Evolutionary conservation across 2,329 filamentous ascomycete species (phyloP).

Genomic region (Nigrospora sphaerica): DNA sequence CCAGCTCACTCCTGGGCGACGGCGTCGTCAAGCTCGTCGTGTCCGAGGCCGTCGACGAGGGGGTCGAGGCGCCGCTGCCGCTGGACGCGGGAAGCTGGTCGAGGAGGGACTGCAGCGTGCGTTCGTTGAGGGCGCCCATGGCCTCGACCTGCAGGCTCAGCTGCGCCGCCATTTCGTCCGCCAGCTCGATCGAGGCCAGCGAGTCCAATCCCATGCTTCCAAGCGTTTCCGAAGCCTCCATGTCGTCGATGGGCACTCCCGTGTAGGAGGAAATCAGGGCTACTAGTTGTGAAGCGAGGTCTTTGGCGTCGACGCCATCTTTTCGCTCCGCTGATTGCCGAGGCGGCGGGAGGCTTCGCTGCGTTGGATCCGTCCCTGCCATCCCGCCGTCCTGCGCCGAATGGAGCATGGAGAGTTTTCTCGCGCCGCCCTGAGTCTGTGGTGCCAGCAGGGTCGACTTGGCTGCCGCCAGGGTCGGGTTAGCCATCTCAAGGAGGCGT

Average conservation of each 20-base stretch:
- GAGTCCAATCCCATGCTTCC: constrained; percentile 11
- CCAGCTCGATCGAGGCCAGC: constrained; percentile 10
- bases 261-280: constrained; percentile 2
- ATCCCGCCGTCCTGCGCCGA: no score
- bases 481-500: constrained; percentile 4
- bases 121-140: constrained; percentile 6
- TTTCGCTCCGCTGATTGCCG: no score
- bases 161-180: constrained; percentile 8
- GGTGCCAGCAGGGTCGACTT: no score
- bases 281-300: not conserved
- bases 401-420: no score
- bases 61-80: constrained; percentile 18
- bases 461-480: not conserved
- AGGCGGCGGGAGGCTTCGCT: not conserved
- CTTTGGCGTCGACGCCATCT: not conserved
- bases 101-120: not conserved
- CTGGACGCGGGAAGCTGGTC: constrained; percentile 8
- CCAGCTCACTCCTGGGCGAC: not conserved
- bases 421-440: no score
- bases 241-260: constrained; percentile 8
- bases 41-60: constrained; percentile 25
- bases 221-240: constrained; percentile 7
- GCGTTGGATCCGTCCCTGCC: not conserved
- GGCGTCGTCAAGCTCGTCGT: constrained; percentile 24
- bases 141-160: constrained; percentile 5